A percentile compares a stretch with the other conserved stretches of the same genome.
phyloP scores from a whole-genome alignment of 495 filamentous ascomycete species.

The Aspergillus hancockii region DNA sequence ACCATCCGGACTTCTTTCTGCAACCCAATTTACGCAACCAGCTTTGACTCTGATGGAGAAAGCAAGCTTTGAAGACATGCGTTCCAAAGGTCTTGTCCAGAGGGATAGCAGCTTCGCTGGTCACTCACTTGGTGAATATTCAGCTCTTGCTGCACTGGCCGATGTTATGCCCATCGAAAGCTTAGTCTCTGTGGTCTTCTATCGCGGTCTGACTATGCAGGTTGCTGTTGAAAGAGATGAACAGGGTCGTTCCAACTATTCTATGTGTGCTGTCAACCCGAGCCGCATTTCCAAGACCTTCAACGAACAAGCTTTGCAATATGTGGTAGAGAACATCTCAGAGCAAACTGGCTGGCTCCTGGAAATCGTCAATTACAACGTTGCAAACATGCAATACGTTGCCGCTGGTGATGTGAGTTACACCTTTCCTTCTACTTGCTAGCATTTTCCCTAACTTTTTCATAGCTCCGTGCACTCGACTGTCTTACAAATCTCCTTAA shows the following conservation, averaged over 20 bases:
- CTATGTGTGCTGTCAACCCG: constrained; percentile 98
- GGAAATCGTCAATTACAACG: constrained; percentile 99
- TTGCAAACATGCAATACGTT: constrained; percentile 98
- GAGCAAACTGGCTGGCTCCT: constrained; percentile 92
- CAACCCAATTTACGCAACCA: constrained; percentile 97
- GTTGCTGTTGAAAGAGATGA: constrained; percentile 97
- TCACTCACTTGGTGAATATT: constrained; percentile 98
- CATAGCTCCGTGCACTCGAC: constrained; percentile 81
- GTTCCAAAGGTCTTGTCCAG: constrained; percentile 91
- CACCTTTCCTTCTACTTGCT: background rate
- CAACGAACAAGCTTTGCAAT: constrained; percentile 94
- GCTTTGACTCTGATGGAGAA: constrained; percentile 99
- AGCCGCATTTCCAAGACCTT: constrained; percentile 96
- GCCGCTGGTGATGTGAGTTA: constrained; percentile 79
- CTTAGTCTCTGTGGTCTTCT: constrained; percentile 97
- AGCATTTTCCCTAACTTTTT: constrained; percentile 26
- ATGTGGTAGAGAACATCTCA: constrained; percentile 88
- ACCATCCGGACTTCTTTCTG: constrained; percentile 91
- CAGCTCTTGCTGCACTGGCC: constrained; percentile 90
- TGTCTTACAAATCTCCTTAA: constrained; percentile 90
- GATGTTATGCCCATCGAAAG: constrained; percentile 99
- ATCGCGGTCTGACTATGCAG: constrained; percentile 98
- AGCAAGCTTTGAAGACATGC: constrained; percentile 99
- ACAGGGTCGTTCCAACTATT: constrained; percentile 90
- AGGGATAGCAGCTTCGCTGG: constrained; percentile 95